Percentiles rank a stretch among this genome's conserved stretches.
These are phyloP conservation scores for Dactylellina sp. DNA, from an alignment of 2,329 filamentous ascomycete genomes.

Conservation along the genomic window DNA sequence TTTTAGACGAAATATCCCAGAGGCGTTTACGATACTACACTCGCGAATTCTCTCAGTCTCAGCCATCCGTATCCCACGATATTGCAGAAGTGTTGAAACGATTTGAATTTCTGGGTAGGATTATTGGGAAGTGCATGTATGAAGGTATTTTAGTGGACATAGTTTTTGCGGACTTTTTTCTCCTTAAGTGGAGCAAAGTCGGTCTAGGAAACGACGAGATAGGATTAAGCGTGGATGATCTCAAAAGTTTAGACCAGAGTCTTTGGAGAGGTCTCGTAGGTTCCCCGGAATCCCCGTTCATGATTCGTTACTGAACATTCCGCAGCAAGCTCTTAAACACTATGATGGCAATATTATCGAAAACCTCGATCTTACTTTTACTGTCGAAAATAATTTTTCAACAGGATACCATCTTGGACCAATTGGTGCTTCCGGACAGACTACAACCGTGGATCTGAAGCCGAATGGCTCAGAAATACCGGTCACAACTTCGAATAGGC, in stretches of 20 bases:
- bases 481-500: conserved; percentile 91
- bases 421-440: conserved; percentile 66
- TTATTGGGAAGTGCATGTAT: conserved; percentile 96
- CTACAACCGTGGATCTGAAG: conserved; percentile 79
- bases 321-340: conserved; percentile 75
- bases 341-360: conserved; percentile 76
- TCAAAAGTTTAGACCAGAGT: conserved; percentile 89
- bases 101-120: conserved; percentile 90
- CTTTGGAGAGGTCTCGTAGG: conserved; percentile 85
- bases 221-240: conserved; percentile 86
- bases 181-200: conserved; percentile 91
- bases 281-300: conserved; percentile 23
- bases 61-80: conserved; percentile 69
- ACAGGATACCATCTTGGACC: conserved; percentile 61
- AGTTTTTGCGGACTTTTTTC: conserved; percentile 92
- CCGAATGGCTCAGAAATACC: conserved; percentile 78
- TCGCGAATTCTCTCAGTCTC: conserved; percentile 61
- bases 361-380: conserved; percentile 53
- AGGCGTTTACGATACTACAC: conserved; percentile 69
- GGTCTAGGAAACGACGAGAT: conserved; percentile 74
- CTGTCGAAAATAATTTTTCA: conserved; percentile 67
- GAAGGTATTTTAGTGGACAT: conserved; percentile 96
- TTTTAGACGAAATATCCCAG: conserved; percentile 76
- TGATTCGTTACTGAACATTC: not conserved
- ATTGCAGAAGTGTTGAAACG: conserved; percentile 74